A percentile compares a stretch with the other conserved stretches of the same genome.
These are phyloP conservation scores for Ogataea paraovalis DNA, from an alignment of 805 yeast species.

Conservation along the genomic window DNA sequence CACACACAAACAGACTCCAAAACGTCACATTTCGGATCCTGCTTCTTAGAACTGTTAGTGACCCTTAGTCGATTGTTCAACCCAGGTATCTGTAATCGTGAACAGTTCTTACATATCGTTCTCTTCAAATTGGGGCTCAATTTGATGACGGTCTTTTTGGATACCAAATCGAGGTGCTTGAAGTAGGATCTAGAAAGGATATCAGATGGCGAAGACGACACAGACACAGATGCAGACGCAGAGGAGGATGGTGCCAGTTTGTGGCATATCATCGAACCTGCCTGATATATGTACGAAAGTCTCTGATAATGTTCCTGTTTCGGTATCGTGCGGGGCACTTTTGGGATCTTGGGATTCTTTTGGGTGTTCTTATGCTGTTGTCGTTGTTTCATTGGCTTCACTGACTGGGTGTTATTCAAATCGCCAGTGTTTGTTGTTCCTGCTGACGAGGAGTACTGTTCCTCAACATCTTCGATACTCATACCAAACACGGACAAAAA, in stretches of 20 bases:
- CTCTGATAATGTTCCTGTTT: slow-evolving; percentile 59
- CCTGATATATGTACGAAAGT: slow-evolving; percentile 55
- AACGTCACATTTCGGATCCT: slow-evolving; percentile 38
- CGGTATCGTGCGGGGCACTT: slow-evolving; percentile 29
- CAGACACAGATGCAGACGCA: too few relatives aligned
- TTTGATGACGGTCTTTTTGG: slow-evolving; percentile 64
- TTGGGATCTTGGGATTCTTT: slow-evolving; percentile 31
- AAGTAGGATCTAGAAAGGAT: slow-evolving; percentile 54
- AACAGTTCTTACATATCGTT: slow-evolving; percentile 64
- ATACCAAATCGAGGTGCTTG: slow-evolving; percentile 52
- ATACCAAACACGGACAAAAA: too few relatives aligned
- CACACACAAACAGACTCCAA: slow-evolving; percentile 53
- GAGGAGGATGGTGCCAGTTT: too few relatives aligned
- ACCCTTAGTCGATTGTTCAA: slow-evolving; percentile 36
- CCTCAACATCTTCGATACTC: too few relatives aligned
- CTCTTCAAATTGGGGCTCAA: slow-evolving; percentile 65
- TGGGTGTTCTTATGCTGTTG: slow-evolving; percentile 1
- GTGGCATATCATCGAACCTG: slow-evolving; percentile 39
- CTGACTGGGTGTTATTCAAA: too few relatives aligned
- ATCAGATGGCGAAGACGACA: too few relatives aligned
- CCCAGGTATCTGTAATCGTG: slow-evolving; percentile 48
- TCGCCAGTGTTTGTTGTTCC: too few relatives aligned
- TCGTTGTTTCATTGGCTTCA: not conserved
- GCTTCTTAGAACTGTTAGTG: slow-evolving; percentile 37
- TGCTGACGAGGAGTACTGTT: too few relatives aligned